Evolutionary conservation across 164 flowering plant species (phyloP).

Genomic region (Chimonanthus salicifolius): DNA sequence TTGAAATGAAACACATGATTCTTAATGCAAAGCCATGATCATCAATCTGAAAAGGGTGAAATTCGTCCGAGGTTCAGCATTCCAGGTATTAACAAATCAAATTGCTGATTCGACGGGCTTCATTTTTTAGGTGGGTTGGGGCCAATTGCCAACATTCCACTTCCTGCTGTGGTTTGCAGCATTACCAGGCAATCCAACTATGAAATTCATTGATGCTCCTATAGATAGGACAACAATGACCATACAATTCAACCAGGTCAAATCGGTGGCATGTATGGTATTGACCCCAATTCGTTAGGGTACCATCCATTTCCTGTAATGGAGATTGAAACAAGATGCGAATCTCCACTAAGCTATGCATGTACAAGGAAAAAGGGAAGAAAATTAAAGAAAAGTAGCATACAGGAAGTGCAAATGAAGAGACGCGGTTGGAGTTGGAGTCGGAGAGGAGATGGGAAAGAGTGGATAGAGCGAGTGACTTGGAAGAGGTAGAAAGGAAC

Average conservation of each 20-base stretch:
- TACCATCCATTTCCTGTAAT: too few relatives aligned
- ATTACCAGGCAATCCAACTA: too few relatives aligned
- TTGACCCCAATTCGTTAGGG: too few relatives aligned
- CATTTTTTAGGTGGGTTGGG: too few relatives aligned
- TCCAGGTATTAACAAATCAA: too few relatives aligned
- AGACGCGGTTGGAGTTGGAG: constrained; percentile 26
- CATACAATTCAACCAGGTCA: background rate
- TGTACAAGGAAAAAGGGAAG: background rate
- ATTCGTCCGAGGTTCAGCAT: too few relatives aligned
- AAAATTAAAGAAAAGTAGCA: constrained; percentile 8
- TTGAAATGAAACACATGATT: background rate
- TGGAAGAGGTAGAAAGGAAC: constrained; percentile 58
- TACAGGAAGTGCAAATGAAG: constrained; percentile 62
- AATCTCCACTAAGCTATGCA: background rate
- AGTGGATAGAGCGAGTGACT: constrained; percentile 46
- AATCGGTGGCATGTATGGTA: background rate
- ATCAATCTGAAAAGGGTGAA: too few relatives aligned
- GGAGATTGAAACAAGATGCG: too few relatives aligned
- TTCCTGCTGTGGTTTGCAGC: too few relatives aligned
- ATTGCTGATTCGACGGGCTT: too few relatives aligned
- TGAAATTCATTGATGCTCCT: background rate
- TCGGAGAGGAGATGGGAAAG: constrained; percentile 69
- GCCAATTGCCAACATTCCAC: too few relatives aligned
- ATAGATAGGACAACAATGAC: background rate
- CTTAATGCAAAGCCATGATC: too few relatives aligned